A percentile compares a stretch with the other conserved stretches of the same genome.
Evolutionary conservation across 1,139 yeast species (phyloP).

Genomic region (Pichia sp.): DNA sequence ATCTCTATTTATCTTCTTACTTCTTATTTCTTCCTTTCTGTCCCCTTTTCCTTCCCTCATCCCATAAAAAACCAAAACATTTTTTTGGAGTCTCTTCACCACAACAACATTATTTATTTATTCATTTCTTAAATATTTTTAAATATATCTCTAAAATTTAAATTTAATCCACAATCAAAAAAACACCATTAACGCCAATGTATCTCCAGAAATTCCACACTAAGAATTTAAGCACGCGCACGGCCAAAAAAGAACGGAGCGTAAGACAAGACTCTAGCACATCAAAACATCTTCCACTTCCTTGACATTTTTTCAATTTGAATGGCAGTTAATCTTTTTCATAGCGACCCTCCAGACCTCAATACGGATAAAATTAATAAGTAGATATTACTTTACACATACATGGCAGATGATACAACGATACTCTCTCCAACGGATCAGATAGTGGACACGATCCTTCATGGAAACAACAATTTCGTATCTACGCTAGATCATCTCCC

Average conservation of each 20-base stretch:
- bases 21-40: background rate
- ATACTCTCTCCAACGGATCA: background rate
- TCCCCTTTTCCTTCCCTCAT: background rate
- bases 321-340: too few relatives aligned
- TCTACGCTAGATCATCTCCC: conserved; percentile 46
- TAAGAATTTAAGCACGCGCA: too few relatives aligned
- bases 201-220: too few relatives aligned
- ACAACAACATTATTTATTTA: background rate
- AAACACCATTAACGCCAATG: background rate
- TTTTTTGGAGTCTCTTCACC: background rate
- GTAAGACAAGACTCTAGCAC: too few relatives aligned
- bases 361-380: too few relatives aligned
- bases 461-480: conserved; percentile 33
- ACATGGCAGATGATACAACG: background rate
- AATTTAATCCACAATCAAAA: background rate
- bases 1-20: background rate
- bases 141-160: background rate
- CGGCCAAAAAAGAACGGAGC: too few relatives aligned
- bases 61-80: background rate
- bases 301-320: too few relatives aligned
- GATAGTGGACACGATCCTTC: conserved; percentile 9
- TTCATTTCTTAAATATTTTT: background rate
- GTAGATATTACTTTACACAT: background rate
- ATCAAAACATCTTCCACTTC: too few relatives aligned
- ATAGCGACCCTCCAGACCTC: too few relatives aligned